These are phyloP conservation scores for Aechmea fasciata DNA, from an alignment of 176 grass and related monocot genomes.

Conservation along the genomic window DNA sequence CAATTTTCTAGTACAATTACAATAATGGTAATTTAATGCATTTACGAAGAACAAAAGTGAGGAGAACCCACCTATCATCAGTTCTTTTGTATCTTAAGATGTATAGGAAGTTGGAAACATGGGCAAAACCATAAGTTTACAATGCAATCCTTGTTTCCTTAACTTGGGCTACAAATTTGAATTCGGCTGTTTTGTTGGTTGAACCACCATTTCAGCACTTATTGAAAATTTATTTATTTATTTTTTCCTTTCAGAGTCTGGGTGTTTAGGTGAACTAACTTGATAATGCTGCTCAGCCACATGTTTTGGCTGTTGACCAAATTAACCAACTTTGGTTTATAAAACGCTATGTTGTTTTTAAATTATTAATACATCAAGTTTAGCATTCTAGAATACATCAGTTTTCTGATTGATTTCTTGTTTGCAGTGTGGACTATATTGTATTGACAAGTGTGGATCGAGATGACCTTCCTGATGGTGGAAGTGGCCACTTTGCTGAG, in stretches of 20 bases:
- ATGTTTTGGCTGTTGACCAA: not conserved
- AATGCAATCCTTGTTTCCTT: no score
- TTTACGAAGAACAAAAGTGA: no score
- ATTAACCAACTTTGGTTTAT: not conserved
- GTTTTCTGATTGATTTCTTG: slow-evolving; percentile 5
- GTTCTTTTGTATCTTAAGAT: no score
- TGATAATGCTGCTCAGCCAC: not conserved
- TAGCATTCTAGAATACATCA: not conserved
- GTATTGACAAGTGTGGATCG: slow-evolving; percentile 89
- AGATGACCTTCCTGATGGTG: slow-evolving; percentile 81
- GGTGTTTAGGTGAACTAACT: not conserved
- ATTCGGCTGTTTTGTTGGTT: no score
- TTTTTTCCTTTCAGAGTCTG: no score
- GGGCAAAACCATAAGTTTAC: no score
- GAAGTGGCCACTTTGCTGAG: slow-evolving; percentile 76
- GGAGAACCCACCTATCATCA: no score
- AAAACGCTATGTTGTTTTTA: not conserved
- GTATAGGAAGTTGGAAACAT: no score
- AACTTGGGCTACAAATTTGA: no score
- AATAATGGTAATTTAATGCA: no score
- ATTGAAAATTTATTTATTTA: no score
- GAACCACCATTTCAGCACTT: no score
- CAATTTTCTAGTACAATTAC: not conserved
- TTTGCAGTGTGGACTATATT: slow-evolving; percentile 76
- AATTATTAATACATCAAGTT: not conserved